These are phyloP conservation scores for Theobroma cacao DNA, from an alignment of 345 rosid species.

Conservation along the genomic window DNA sequence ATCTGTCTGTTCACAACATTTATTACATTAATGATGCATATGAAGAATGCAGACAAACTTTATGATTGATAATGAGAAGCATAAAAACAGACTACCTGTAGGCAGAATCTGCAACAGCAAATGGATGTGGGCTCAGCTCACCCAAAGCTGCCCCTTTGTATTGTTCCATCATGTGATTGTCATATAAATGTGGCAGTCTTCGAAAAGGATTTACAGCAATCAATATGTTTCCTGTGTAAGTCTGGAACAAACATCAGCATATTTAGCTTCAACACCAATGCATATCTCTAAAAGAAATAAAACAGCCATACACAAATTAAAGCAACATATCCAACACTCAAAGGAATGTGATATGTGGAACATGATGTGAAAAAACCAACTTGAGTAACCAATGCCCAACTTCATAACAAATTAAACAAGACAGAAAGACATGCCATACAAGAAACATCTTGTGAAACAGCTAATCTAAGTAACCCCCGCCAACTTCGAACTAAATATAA, in stretches of 20 bases:
- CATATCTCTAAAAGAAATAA: not conserved
- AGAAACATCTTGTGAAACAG: not conserved
- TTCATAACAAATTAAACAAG: not conserved
- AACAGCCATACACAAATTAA: not conserved
- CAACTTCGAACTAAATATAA: not conserved
- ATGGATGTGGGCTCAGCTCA: conserved; percentile 91
- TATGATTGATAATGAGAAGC: conserved; percentile 9
- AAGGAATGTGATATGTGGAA: not conserved
- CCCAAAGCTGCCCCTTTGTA: conserved; percentile 87
- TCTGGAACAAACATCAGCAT: conserved; percentile 44
- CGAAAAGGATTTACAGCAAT: conserved; percentile 95
- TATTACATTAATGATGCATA: conserved; percentile 7
- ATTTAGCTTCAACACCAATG: conserved; percentile 16
- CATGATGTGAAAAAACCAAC: not conserved
- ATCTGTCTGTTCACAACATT: conserved; percentile 55
- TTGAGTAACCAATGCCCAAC: not conserved
- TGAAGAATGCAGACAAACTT: conserved; percentile 16
- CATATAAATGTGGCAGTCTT: conserved; percentile 84
- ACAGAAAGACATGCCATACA: not conserved
- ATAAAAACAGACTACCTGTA: conserved; percentile 60
- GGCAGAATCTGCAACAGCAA: conserved; percentile 94
- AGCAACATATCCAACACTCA: not conserved
- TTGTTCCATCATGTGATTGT: conserved; percentile 73
- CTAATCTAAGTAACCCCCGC: not conserved
- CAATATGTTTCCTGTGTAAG: conserved; percentile 96